Evolutionary conservation across 192 early-diverging fungal species (phyloP).

Genomic region (Podila horticola): DNA sequence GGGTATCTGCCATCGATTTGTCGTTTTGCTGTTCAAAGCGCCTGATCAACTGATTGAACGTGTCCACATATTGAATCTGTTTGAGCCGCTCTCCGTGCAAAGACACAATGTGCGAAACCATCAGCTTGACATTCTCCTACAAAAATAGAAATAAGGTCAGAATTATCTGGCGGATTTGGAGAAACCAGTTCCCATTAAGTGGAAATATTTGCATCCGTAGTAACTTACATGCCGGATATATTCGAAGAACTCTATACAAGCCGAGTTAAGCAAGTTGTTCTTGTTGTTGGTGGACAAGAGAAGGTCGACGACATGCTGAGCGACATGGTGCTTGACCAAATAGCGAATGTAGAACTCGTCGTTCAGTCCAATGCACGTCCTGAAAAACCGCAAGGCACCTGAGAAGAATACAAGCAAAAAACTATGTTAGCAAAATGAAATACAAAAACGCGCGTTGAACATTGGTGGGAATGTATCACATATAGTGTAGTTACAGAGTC

Average conservation of each 20-base stretch:
- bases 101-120: constrained; percentile 78
- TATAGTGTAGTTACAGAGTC: constrained; percentile 66
- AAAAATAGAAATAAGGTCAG: not conserved
- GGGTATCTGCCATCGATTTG: constrained; percentile 45
- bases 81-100: constrained; percentile 68
- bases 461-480: not conserved
- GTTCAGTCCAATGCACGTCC: constrained; percentile 77
- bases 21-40: constrained; percentile 75
- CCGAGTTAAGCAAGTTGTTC: constrained; percentile 89
- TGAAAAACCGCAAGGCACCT: constrained; percentile 84
- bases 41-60: constrained; percentile 65
- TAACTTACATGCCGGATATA: constrained; percentile 73
- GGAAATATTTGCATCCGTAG: not conserved
- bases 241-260: constrained; percentile 90
- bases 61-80: constrained; percentile 69
- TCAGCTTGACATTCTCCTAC: constrained; percentile 71
- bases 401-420: constrained; percentile 10
- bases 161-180: not conserved
- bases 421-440: not conserved
- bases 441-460: not conserved
- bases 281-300: constrained; percentile 70
- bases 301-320: constrained; percentile 73
- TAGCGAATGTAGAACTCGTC: constrained; percentile 89
- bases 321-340: constrained; percentile 77
- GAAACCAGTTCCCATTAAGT: not conserved